A percentile compares a stretch with the other conserved stretches of the same genome.
Conservation (phyloP, 2,329 filamentous ascomycete species). For the Colletotrichum graminicola region DNA sequence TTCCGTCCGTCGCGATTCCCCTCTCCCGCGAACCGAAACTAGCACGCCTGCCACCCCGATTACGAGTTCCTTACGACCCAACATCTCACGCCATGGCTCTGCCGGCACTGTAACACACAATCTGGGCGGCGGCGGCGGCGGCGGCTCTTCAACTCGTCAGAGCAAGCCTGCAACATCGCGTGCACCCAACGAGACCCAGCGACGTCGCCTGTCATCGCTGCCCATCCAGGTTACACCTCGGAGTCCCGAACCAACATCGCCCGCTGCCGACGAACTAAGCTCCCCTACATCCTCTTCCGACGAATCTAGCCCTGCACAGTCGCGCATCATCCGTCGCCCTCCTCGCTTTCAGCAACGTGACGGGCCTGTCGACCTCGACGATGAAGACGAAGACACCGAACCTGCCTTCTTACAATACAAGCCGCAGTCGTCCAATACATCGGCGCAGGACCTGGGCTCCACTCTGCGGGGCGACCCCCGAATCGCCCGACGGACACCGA, state of each 20-base stretch:
- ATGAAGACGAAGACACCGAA: conserved; percentile 66
- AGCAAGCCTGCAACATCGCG: conserved; percentile 44
- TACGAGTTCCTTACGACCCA: conserved; percentile 58
- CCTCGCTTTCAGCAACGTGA: conserved; percentile 60
- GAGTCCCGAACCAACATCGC: conserved; percentile 47
- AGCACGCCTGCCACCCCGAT: conserved; percentile 58
- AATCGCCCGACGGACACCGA: conserved; percentile 48
- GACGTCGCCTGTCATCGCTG: conserved; percentile 60
- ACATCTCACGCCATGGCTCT: conserved; percentile 62
- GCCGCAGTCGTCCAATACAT: conserved; percentile 50
- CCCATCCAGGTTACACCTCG: conserved; percentile 52
- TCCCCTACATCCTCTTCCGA: conserved; percentile 59
- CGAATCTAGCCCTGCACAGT: conserved; percentile 67
- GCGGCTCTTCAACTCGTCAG: conserved; percentile 50
- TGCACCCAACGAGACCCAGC: conserved; percentile 48
- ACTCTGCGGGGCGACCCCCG: conserved; percentile 63
- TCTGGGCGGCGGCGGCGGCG: conserved; percentile 48
- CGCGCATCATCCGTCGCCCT: conserved; percentile 70
- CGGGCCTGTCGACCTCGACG: conserved; percentile 38
- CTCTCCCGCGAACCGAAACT: conserved; percentile 61
- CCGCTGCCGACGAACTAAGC: conserved; percentile 54
- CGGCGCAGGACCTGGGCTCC: conserved; percentile 62
- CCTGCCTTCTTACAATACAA: conserved; percentile 67
- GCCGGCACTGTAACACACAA: conserved; percentile 54
- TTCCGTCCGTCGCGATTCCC: conserved; percentile 70